Base-by-base conservation (phyloP, 1,284 basidiomycete genomes). In the Serendipita sp. region DNA sequence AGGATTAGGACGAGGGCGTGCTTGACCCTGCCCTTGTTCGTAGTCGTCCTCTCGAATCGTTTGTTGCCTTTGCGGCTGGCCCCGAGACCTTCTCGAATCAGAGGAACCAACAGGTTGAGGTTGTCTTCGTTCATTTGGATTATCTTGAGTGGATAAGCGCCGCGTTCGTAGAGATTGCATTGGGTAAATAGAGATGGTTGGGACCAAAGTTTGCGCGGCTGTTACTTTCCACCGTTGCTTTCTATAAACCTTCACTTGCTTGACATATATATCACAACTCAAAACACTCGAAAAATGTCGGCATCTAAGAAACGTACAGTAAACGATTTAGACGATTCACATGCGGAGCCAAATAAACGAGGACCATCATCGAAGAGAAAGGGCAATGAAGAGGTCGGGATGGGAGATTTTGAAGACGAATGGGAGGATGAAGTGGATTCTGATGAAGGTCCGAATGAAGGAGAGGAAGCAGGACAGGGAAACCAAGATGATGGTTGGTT, bases 81-180 rank as follows among this genome's bases (percentile, higher is more conserved):
- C 17, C 13, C 55, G 17, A 29, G 34, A 55, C 69, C 74, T 62
- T 77, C 80, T 68, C 77, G 76, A 72, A 78, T 80, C 69, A 63
- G 76, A 74, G 55, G 44, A 17, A 17, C 13, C 17, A 26, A 22
- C 22, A 22, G 22, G 22, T 22, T 22, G 22, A 22, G 29, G 17
- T 43, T 34, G 15, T 41, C 30, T 17, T 8, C 35, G 34, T 60
- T 32, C 55, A 22, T 22, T 60, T 22, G 3, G 38, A 22, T 30
- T 6, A 60, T 17, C 38, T 17, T 60, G 30, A 34, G 74, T 70
- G 2, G 84, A 80, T 3, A 82, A 79, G 62, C 74, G 77, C 64
- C 82, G 75, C 8, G 80, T 79, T 50, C 85, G 82, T 2, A 87
- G 78, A 2, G 84, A 84, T 69, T 87, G 81, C 84, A 87, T 85